Evolutionary conservation across 768 basidiomycete species (phyloP).

Genomic region (Lyophyllum atratum): DNA sequence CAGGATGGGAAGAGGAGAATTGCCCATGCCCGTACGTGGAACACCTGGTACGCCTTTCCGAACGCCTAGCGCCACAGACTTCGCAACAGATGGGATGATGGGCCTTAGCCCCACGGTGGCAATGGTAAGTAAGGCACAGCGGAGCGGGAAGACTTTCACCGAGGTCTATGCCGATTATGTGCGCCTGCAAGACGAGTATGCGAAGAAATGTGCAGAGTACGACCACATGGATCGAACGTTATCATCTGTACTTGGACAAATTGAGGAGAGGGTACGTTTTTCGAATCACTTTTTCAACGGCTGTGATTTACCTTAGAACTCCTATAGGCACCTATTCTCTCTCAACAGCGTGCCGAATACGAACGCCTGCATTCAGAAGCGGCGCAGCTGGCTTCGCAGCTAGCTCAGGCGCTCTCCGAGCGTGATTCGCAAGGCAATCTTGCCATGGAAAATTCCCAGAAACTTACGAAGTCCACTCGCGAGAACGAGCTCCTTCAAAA

Average conservation of each 20-base stretch:
- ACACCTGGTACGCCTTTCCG: slow-evolving; percentile 52
- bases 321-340: slow-evolving; percentile 81
- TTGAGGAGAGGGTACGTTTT: slow-evolving; percentile 60
- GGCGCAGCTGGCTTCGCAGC: slow-evolving; percentile 76
- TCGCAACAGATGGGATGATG: slow-evolving; percentile 56
- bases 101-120: slow-evolving; percentile 87
- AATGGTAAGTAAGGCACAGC: slow-evolving; percentile 80
- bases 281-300: slow-evolving; percentile 44
- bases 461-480: slow-evolving; percentile 52
- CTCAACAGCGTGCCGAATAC: slow-evolving; percentile 89
- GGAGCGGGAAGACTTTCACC: slow-evolving; percentile 86
- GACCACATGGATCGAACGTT: slow-evolving; percentile 84
- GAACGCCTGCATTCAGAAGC: slow-evolving; percentile 82
- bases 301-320: not conserved
- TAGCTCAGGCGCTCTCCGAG: slow-evolving; percentile 72
- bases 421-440: slow-evolving; percentile 64
- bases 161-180: slow-evolving; percentile 93
- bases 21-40: slow-evolving; percentile 55
- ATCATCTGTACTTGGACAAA: slow-evolving; percentile 79
- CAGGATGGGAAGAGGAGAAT: slow-evolving; percentile 70
- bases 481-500: slow-evolving; percentile 72
- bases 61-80: slow-evolving; percentile 39
- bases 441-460: slow-evolving; percentile 64
- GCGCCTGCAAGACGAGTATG: slow-evolving; percentile 79
- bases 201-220: slow-evolving; percentile 78